phyloP scores from a whole-genome alignment of 1,139 yeast genomes.

The Citeromyces hawaiiensis region DNA sequence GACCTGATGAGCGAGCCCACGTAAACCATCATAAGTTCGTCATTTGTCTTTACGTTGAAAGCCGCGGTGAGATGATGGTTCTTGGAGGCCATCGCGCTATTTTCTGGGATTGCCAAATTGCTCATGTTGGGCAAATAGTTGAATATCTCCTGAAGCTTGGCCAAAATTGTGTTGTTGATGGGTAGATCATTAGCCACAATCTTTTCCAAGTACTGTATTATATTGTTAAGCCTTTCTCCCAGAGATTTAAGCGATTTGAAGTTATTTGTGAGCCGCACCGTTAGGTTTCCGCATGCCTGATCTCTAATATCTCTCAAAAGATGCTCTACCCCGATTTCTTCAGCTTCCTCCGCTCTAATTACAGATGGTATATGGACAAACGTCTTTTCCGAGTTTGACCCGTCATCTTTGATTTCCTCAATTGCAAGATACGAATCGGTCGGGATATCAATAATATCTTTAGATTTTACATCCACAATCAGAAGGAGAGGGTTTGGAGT shows the following conservation, averaged over 20 bases:
- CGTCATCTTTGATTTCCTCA: slow-evolving; percentile 93
- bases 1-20: slow-evolving; percentile 85
- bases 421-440: slow-evolving; percentile 92
- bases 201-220: slow-evolving; percentile 66
- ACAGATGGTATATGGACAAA: slow-evolving; percentile 87
- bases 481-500: slow-evolving; percentile 73
- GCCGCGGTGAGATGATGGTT: slow-evolving; percentile 54
- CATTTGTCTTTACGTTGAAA: slow-evolving; percentile 86
- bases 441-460: slow-evolving; percentile 69
- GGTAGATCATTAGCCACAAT: slow-evolving; percentile 67
- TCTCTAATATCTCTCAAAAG: slow-evolving; percentile 87
- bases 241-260: slow-evolving; percentile 81
- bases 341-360: slow-evolving; percentile 97
- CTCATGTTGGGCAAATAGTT: slow-evolving; percentile 79
- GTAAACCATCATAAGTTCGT: slow-evolving; percentile 88
- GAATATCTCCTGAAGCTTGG: slow-evolving; percentile 89
- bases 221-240: slow-evolving; percentile 67
- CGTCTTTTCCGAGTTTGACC: slow-evolving; percentile 87
- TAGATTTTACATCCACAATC: slow-evolving; percentile 85
- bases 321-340: slow-evolving; percentile 98
- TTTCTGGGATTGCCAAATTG: slow-evolving; percentile 16
- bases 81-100: slow-evolving; percentile 6
- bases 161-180: slow-evolving; percentile 79
- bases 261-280: slow-evolving; percentile 79
- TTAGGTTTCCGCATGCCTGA: slow-evolving; percentile 89